Evolutionary conservation across 495 filamentous ascomycete species (phyloP).

Genomic region (Hypomontagnella submonticulosa): DNA sequence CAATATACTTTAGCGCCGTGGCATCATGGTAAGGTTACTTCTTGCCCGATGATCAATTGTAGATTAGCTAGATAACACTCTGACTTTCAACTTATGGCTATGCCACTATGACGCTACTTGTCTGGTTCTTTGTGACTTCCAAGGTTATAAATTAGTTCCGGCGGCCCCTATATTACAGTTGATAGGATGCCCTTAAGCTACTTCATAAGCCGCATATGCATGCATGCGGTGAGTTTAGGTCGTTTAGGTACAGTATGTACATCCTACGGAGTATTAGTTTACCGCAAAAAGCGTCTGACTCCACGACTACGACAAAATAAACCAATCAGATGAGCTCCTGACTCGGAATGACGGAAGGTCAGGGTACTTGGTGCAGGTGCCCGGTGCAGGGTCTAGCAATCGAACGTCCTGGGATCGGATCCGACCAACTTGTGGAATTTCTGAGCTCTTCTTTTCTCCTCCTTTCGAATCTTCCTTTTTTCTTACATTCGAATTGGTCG

Average conservation of each 20-base stretch:
- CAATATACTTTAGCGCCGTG: too few relatives aligned
- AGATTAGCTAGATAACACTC: too few relatives aligned
- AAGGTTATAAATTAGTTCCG: background rate
- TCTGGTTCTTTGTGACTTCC: too few relatives aligned
- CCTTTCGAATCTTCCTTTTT: background rate
- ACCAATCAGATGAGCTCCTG: conserved; percentile 36
- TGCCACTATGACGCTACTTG: too few relatives aligned
- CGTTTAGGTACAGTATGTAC: conserved; percentile 29
- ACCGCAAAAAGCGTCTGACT: conserved; percentile 22
- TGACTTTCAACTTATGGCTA: too few relatives aligned
- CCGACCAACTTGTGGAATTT: conserved; percentile 33
- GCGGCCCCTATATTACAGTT: conserved; percentile 9
- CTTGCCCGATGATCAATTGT: too few relatives aligned
- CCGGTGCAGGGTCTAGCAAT: conserved; percentile 1
- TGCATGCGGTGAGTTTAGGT: conserved; percentile 15
- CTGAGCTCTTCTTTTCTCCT: conserved; percentile 28
- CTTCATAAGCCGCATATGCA: conserved; percentile 35
- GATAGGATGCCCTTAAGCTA: background rate
- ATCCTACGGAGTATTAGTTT: conserved; percentile 41
- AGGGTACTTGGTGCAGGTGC: too few relatives aligned
- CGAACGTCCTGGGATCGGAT: conserved; percentile 22
- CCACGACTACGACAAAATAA: conserved; percentile 2
- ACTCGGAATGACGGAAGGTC: conserved; percentile 37
- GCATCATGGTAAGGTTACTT: too few relatives aligned
- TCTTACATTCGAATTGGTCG: conserved; percentile 7